Percentiles rank a stretch among this genome's conserved stretches.
Conservation (phyloP, 2,329 filamentous ascomycete genomes). For the Arthrinium puccinioides region DNA sequence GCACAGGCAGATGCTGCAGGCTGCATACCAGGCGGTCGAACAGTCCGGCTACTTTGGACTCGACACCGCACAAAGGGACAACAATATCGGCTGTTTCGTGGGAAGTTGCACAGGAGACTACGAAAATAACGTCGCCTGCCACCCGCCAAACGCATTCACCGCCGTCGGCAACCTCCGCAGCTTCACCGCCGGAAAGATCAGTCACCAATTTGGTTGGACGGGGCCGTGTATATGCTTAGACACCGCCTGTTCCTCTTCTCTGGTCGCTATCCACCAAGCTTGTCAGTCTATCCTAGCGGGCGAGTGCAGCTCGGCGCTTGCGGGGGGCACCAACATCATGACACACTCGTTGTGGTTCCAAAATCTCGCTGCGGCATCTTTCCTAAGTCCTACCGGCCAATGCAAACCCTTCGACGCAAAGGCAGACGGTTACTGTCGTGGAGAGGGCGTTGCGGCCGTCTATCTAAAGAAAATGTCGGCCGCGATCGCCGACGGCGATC, state of each 20-base stretch:
- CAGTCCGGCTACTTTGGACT: slow-evolving; percentile 18
- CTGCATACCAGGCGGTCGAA: slow-evolving; percentile 18
- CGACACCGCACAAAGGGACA: slow-evolving; percentile 2
- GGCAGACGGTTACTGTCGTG: slow-evolving; percentile 45
- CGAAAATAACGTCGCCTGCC: slow-evolving; percentile 29
- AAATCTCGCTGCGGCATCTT: slow-evolving; percentile 14
- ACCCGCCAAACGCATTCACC: slow-evolving; percentile 27
- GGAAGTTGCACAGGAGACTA: slow-evolving; percentile 29
- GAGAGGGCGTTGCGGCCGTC: slow-evolving; percentile 37
- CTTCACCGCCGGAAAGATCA: slow-evolving; percentile 17
- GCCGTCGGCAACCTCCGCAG: slow-evolving; percentile 14
- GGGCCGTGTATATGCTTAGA: slow-evolving; percentile 20
- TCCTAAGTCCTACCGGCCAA: slow-evolving; percentile 18
- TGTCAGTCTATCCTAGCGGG: slow-evolving; percentile 17
- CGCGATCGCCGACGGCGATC: slow-evolving; percentile 39
- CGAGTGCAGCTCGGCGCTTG: slow-evolving; percentile 22
- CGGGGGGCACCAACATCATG: slow-evolving; percentile 24
- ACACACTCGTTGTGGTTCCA: slow-evolving; percentile 14
- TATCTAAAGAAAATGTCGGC: slow-evolving; percentile 38
- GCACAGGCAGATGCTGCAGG: slow-evolving; percentile 11
- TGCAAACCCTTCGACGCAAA: slow-evolving; percentile 27
- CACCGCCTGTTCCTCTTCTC: slow-evolving; percentile 25
- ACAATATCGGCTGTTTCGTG: slow-evolving; percentile 28
- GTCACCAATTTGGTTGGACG: slow-evolving; percentile 22
- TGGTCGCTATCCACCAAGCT: slow-evolving; percentile 27